A percentile compares a stretch with the other conserved stretches of the same genome.
Evolutionary conservation across 345 rosid species (phyloP).

Genomic region (Eucalyptus guilfoylei): DNA sequence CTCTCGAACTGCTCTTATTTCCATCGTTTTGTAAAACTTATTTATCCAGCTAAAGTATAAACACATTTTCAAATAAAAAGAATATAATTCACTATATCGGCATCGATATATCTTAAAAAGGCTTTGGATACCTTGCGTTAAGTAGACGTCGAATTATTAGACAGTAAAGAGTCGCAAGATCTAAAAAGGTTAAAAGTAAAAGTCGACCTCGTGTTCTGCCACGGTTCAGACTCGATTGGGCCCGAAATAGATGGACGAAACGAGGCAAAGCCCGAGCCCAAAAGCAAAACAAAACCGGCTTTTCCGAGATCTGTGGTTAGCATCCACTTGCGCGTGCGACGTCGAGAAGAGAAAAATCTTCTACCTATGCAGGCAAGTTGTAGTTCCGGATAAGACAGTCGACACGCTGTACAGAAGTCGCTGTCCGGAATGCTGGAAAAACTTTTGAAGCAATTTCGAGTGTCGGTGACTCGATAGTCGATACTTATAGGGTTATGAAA

Average conservation of each 20-base stretch:
- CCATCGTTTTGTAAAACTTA: not conserved
- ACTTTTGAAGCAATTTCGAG: not conserved
- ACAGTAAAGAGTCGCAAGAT: not conserved
- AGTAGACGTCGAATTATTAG: not conserved
- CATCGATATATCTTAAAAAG: not conserved
- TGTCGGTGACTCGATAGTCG: conserved; percentile 8
- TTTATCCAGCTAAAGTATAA: not conserved
- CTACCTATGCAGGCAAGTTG: not conserved
- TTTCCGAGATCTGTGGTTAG: not conserved
- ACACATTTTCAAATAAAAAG: not conserved
- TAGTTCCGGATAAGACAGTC: not conserved
- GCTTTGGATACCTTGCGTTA: not conserved
- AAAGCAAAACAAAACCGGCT: not conserved
- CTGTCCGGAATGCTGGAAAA: not conserved
- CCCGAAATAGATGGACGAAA: not conserved
- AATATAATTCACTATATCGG: not conserved
- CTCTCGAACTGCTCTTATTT: not conserved
- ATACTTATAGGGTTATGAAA: too few species aligned
- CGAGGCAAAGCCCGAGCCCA: not conserved
- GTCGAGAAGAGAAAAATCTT: not conserved
- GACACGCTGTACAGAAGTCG: not conserved
- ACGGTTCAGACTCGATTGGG: not conserved
- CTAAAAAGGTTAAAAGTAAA: not conserved
- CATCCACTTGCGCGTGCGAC: not conserved
- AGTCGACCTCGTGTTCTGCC: not conserved